Base-by-base conservation (phyloP, 2,329 filamentous ascomycete species). In the Cladosporium sp. region DNA sequence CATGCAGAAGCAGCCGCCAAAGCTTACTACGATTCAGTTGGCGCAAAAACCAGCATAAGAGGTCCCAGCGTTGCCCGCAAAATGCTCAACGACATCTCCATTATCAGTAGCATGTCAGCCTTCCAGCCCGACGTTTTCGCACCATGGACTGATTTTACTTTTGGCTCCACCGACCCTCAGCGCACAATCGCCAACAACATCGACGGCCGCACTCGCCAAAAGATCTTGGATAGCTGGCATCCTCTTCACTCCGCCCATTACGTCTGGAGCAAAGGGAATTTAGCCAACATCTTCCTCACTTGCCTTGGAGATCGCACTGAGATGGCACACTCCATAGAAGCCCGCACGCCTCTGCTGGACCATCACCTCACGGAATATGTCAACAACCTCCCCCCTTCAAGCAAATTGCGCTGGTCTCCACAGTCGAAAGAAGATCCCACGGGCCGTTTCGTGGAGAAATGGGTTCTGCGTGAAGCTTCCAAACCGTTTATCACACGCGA, bases 401-500 rank as follows among this genome's bases (percentile, higher is more conserved):
- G 66, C 25, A 71, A 70, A 51, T 62, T 73, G 15, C 53, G 60
- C 7, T 71, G 61, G 53, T 49, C 19, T 50, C 53, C n/a, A 35
- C 51, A 18, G 6, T 33, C 12, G 18, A 43, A 18, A 5, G 22
- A 39, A 12, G 19, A 33, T 12, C 33, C 49, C 6, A 49, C 52
- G 12, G 55, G 57, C 9, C 52, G 55, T 1, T 64, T 74, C 35
- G 59, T 58, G 1, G 75, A 78, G 61, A 78, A 80, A 53, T 76
- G 72, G 67, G 71, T 79, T 22, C 67, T 79, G 1, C 70, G 74
- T 3, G 72, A 80, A 55, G 77, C 76, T 0, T 67, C 65, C 16
- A 69, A 68, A 50, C 74, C 76, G 2, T 79, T 72, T 55, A 69
- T 79, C 50, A 76, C 76, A 0, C 63, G 73, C 12, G 77, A 80